Base-by-base conservation (phyloP, 495 filamentous ascomycete species). In the Penicillium waksmanii region DNA sequence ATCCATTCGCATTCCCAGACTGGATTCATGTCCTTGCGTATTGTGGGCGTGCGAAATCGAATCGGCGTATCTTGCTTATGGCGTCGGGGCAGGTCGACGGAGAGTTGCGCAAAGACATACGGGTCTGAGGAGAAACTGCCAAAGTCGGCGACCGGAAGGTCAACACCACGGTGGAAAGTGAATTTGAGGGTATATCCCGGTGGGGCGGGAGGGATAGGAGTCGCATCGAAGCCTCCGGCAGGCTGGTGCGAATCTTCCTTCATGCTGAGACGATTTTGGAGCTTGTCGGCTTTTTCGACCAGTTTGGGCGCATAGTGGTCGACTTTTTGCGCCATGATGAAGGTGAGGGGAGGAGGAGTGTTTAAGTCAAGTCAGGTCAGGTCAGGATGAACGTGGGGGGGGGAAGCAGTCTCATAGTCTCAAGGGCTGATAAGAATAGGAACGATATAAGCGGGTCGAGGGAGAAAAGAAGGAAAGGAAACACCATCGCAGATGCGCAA, bases 1-100 rank as follows among this genome's bases (percentile, higher is more conserved):
- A 91, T 84, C 94, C 94, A 98, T 34, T 90, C 85, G 18, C 84
- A 82, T 42, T 96, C 84, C 94, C 94, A 98, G 17, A 74, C 78
- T 0, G 94, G 92, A 61, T 95, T 82, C 7, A 82, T 84, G 40
- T 81, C 85, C 52, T 77, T 84, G 47, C 86, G 85, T 12, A 93
- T 72, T 0, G 94, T 97, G 0, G 82, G 85, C 0, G 92, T 96
- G 5, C 94, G 86, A 60, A 87, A 85, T n/a, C 77, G 74, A 33
- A 95, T 72, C 4, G 80, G 72, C 0, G 91, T 89, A 63, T 92
- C 87, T 70, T 95, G 88, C 62, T 91, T 93, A 70, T 96, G 92
- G 40, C 92, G 78, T 46, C 82, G 83, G 0, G 85, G 87, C 4
- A 93, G 68, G 23, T 77, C 74, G 43, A 81, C 82, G 40, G 73